Evolutionary conservation across 805 yeast species (phyloP), one percentile per base, ranked within the genome.

Genomic region (Blastobotrys mokoenaii): DNA sequence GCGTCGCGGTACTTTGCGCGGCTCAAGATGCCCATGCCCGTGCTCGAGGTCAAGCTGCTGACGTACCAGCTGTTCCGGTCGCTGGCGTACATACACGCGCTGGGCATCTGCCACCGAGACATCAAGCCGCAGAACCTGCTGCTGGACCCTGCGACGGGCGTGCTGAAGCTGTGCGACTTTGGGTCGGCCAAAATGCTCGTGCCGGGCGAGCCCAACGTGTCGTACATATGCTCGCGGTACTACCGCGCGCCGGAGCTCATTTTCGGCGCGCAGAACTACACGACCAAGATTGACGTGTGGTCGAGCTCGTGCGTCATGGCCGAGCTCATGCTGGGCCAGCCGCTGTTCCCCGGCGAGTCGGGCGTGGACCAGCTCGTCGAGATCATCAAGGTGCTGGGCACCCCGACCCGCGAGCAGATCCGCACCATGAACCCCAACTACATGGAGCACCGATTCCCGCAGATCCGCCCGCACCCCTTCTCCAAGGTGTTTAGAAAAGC

Each of bases 351-450:
- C 10, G 98, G 98, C 38, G 97, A 93, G 63, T 81, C 89, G 49
- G 97, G 98, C 33, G 90, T 93, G 48, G 98, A 93, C 64, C 98
- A 93, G 66, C 75, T 90, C 57, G 97, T 90, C 15, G 98, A 90
- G 65, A 90, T 90, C 56, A 90, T 90, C 63, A 93, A 93, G 67
- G 85, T 90, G 20, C 72, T 93, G 60, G 98, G 98, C 12, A 90
- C 98, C 1, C 98, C 98, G 6, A 73, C 94, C 14, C 79, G 84
- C 47, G 96, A 88, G 40, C 96, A 90, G 65, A 90, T 90, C 54
- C 77, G 80, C 61, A 77, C 88, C 50, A 93, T 90, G 98, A 90
- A 90, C 66, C 95, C 96, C 43, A 89, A 87, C 64, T 93, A 90
- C 67, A 85, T 87, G 82, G 97, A 93, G 64, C 97, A 90, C 67